phyloP scores from a whole-genome alignment of 106 monocot species.

The Dioscorea dumetorum region DNA sequence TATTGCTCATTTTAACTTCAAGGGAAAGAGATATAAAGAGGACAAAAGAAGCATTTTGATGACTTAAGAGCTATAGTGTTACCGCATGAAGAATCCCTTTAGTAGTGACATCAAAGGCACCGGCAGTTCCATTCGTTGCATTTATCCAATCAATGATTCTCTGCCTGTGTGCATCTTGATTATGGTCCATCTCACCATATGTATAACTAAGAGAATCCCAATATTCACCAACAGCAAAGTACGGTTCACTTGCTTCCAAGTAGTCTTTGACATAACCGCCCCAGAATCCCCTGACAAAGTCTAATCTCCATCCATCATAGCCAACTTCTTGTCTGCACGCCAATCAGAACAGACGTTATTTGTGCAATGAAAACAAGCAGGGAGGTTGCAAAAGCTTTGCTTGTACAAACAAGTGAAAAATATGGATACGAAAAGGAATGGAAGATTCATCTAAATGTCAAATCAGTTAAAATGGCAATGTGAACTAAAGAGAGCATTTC shows the following conservation, averaged over 20 bases:
- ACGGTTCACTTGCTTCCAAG: conserved; percentile 74
- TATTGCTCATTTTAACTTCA: too few species aligned
- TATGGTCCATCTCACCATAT: conserved; percentile 87
- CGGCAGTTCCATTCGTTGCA: conserved; percentile 81
- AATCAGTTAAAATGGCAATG: too few species aligned
- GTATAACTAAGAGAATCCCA: conserved; percentile 98
- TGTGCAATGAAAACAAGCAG: too few species aligned
- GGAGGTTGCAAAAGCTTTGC: too few species aligned
- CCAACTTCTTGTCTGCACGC: conserved; percentile 74
- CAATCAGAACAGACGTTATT: background rate
- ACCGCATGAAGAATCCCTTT: conserved; percentile 94
- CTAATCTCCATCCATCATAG: conserved; percentile 96
- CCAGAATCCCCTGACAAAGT: conserved; percentile 96
- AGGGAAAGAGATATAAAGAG: background rate
- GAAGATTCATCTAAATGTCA: too few species aligned
- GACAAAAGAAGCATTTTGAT: background rate
- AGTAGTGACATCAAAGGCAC: conserved; percentile 97
- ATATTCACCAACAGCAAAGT: conserved; percentile 90
- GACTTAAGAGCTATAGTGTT: conserved; percentile 15
- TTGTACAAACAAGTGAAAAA: too few species aligned
- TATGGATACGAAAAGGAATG: too few species aligned
- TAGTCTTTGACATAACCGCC: conserved; percentile 99
- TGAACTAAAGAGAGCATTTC: too few species aligned
- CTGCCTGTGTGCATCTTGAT: conserved; percentile 98
- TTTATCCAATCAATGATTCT: conserved; percentile 98